phyloP scores from a whole-genome alignment of 2,329 filamentous ascomycete genomes.

The Ophiostoma ulmi region DNA sequence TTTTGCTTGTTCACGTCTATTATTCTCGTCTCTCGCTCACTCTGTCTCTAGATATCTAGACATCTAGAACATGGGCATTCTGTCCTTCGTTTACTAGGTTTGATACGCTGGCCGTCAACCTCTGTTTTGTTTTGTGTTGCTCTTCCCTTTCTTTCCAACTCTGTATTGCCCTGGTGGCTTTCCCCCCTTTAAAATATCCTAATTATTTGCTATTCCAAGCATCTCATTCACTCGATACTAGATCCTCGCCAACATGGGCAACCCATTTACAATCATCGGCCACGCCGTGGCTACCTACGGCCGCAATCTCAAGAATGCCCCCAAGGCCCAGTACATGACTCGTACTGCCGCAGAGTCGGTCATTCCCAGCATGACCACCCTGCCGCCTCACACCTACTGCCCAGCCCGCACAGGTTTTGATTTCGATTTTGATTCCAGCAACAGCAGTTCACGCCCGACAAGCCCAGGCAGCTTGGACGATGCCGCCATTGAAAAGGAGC shows the following conservation, averaged over 20 bases:
- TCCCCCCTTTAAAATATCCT: not conserved
- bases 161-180: not conserved
- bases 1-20: not conserved
- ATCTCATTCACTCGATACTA: not conserved
- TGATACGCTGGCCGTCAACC: conserved; percentile 7
- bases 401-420: not conserved
- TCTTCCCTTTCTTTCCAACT: not conserved
- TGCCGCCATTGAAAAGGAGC: not conserved
- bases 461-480: not conserved
- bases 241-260: not conserved
- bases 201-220: not conserved
- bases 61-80: not conserved
- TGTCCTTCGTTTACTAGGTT: not conserved
- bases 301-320: conserved; percentile 26
- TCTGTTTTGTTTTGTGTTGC: not conserved
- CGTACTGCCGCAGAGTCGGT: conserved; percentile 25
- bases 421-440: not conserved
- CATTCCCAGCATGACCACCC: conserved; percentile 25
- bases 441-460: not conserved
- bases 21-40: not conserved
- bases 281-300: conserved; percentile 22
- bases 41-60: not conserved
- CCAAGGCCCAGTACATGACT: conserved; percentile 27
- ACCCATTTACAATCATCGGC: conserved; percentile 19
- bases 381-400: not conserved